These are phyloP conservation scores for Aspergillus leporis DNA, from an alignment of 495 filamentous ascomycete genomes.

Conservation along the genomic window DNA sequence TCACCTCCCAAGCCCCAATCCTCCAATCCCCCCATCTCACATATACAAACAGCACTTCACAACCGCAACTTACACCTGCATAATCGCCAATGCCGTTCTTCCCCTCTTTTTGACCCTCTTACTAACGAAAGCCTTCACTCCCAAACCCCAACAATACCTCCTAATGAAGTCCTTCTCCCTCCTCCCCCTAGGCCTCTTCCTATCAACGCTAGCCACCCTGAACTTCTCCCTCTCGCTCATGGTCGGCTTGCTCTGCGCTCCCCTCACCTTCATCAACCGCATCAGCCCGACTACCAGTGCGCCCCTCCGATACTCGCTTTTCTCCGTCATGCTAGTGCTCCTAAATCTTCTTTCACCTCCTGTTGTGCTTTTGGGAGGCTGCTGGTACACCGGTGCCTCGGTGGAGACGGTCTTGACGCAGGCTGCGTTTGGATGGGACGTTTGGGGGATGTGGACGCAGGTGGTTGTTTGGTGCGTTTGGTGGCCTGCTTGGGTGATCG, in stretches of 20 bases:
- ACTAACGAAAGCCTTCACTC: slow-evolving; percentile 48
- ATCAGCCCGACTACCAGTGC: slow-evolving; percentile 30
- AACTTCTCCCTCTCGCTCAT: slow-evolving; percentile 94
- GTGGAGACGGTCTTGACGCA: slow-evolving; percentile 63
- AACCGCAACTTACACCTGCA: slow-evolving; percentile 50
- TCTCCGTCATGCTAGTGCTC: slow-evolving; percentile 34
- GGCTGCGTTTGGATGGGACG: slow-evolving; percentile 87
- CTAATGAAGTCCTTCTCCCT: slow-evolving; percentile 91
- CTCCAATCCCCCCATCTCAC: slow-evolving; percentile 1
- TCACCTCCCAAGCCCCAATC: not conserved
- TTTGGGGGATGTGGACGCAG: slow-evolving; percentile 86
- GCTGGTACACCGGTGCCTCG: slow-evolving; percentile 49
- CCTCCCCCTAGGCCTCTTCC: slow-evolving; percentile 83
- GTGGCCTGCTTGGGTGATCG: slow-evolving; percentile 95
- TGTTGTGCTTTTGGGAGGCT: slow-evolving; percentile 55
- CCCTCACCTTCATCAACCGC: slow-evolving; percentile 69
- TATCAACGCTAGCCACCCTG: slow-evolving; percentile 89
- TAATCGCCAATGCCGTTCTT: slow-evolving; percentile 58
- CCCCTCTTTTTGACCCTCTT: slow-evolving; percentile 55
- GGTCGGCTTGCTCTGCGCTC: slow-evolving; percentile 73
- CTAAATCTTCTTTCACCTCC: slow-evolving; percentile 67
- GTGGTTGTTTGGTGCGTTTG: slow-evolving; percentile 96
- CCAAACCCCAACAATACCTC: slow-evolving; percentile 65
- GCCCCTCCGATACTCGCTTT: slow-evolving; percentile 25
- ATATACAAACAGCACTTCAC: slow-evolving; percentile 51